phyloP scores from a whole-genome alignment of 2,329 filamentous ascomycete species.

The Penicillium sp. region DNA sequence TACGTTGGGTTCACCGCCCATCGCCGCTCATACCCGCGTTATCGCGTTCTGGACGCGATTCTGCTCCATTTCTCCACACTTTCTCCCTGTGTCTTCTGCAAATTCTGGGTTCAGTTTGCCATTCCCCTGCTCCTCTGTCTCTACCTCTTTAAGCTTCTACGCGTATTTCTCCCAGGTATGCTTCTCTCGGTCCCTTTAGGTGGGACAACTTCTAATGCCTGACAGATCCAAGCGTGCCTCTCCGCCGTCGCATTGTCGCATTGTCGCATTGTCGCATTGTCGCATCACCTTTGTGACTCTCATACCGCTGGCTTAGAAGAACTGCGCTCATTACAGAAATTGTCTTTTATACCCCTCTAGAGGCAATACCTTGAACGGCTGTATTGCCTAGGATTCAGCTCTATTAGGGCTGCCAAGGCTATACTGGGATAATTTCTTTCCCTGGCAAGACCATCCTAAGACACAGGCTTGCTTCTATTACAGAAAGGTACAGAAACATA shows the following conservation, averaged over 20 bases:
- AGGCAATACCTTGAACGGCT: neutral
- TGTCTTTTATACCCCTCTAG: neutral
- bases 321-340: neutral
- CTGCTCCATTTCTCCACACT: constrained; percentile 4
- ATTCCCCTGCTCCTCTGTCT: neutral
- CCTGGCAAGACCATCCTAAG: neutral
- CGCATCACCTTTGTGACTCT: neutral
- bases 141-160: neutral
- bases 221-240: neutral
- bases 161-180: neutral
- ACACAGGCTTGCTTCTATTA: neutral
- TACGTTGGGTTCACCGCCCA: neutral
- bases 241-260: neutral
- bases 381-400: neutral
- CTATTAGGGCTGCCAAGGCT: neutral
- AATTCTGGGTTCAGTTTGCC: neutral
- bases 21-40: neutral
- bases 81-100: neutral
- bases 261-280: neutral
- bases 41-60: constrained; percentile 9
- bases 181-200: neutral
- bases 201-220: neutral
- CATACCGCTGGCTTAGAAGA: neutral
- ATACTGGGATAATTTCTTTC: neutral
- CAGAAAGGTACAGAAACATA: neutral